These are phyloP conservation scores for Aspergillus bridgeri DNA, from an alignment of 495 filamentous ascomycete genomes.

Conservation along the genomic window DNA sequence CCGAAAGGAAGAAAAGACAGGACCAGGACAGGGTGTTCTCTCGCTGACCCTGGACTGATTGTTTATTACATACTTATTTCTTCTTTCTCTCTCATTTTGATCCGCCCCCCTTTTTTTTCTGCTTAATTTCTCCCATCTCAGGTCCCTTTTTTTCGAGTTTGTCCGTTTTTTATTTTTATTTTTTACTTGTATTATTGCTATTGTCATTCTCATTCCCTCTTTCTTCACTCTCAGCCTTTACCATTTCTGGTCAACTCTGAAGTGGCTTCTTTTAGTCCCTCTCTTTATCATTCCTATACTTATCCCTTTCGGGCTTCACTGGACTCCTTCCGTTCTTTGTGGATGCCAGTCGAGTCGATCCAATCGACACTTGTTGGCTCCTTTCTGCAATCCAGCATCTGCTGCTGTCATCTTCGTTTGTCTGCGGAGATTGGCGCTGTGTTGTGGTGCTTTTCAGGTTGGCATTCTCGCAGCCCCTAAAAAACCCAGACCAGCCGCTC, in stretches of 20 bases:
- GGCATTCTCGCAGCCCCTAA: background rate
- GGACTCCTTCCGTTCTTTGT: background rate
- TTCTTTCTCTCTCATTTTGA: constrained; percentile 4
- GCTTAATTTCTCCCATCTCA: background rate
- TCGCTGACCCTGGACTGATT: background rate
- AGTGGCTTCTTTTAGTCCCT: too few species aligned
- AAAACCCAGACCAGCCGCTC: background rate
- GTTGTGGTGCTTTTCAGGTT: background rate
- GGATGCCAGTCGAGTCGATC: background rate
- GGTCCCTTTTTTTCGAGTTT: constrained; percentile 2
- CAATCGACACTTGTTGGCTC: background rate
- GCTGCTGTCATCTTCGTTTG: background rate
- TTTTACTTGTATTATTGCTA: constrained; percentile 1
- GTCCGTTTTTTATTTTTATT: constrained; percentile 3
- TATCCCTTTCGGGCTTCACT: constrained; percentile 11
- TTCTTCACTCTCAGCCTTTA: background rate
- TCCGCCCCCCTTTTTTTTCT: constrained; percentile 12
- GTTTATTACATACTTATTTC: constrained; percentile 6
- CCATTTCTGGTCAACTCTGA: too few species aligned
- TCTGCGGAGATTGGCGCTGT: background rate
- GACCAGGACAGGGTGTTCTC: background rate
- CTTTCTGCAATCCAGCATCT: too few species aligned
- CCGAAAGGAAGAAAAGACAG: background rate
- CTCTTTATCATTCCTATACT: constrained; percentile 5
- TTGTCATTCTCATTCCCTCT: background rate